Conservation (phyloP, 495 filamentous ascomycete genomes). For the Aspergillus ellipticus region DNA sequence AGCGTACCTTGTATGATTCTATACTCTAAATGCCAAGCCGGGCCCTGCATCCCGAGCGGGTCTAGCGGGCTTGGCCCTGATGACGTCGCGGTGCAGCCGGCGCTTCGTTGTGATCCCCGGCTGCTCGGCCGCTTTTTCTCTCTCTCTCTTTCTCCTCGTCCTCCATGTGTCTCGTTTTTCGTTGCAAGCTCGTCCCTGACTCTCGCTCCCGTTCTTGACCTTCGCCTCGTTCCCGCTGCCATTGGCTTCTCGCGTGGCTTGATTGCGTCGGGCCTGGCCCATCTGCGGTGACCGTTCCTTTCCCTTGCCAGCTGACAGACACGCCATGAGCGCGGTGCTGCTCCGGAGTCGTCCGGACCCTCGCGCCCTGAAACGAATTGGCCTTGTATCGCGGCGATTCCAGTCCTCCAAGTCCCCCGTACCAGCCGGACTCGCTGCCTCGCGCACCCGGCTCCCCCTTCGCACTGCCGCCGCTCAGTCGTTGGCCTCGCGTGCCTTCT, state of each 20-base stretch:
- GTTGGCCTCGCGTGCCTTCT: constrained; percentile 23
- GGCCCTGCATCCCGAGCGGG: constrained; percentile 10
- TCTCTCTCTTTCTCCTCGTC: constrained; percentile 4
- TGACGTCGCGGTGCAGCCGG: constrained; percentile 6
- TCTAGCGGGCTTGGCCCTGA: constrained; percentile 5
- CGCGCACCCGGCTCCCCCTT: constrained; percentile 20
- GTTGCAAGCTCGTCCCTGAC: not conserved
- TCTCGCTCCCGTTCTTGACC: not conserved
- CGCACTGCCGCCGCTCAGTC: constrained; percentile 26
- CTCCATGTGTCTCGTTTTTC: not conserved
- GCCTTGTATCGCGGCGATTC: constrained; percentile 21
- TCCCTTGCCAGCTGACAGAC: constrained; percentile 5
- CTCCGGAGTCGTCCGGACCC: constrained; percentile 35
- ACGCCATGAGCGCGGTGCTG: constrained; percentile 38
- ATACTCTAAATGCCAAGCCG: constrained; percentile 12
- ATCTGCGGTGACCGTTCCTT: not conserved
- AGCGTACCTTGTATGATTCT: too few relatives aligned
- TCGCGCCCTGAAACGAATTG: constrained; percentile 31
- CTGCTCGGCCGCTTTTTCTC: not conserved
- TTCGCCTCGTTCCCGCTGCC: not conserved
- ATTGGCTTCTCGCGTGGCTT: not conserved
- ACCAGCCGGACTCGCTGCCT: constrained; percentile 10
- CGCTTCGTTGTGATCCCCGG: not conserved
- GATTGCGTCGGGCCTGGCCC: not conserved
- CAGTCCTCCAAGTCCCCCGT: constrained; percentile 14